phyloP scores from a whole-genome alignment of 208 protist genomes.

The Acanthamoeba culbertsoni region DNA sequence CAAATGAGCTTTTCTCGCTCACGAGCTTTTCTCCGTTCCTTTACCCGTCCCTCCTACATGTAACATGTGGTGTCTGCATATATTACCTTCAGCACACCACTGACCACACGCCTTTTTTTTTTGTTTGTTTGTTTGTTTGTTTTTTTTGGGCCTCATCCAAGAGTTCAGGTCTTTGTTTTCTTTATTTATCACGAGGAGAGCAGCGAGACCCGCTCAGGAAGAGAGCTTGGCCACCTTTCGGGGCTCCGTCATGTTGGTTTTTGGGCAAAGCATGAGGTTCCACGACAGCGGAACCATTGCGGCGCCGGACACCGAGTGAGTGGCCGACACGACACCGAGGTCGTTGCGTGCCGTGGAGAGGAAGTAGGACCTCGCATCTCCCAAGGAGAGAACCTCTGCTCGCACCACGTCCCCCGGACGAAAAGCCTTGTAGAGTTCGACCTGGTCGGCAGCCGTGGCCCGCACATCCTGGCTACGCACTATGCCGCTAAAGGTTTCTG shows the following conservation, averaged over 20 bases:
- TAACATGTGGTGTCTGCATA: too few species aligned
- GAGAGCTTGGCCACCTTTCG: conserved; percentile 82
- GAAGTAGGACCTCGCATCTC: conserved; percentile 83
- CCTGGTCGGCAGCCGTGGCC: conserved; percentile 82
- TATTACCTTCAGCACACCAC: too few species aligned
- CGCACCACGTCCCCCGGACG: conserved; percentile 85
- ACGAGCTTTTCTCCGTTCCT: too few species aligned
- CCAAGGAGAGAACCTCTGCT: conserved; percentile 83
- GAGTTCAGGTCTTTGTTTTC: too few species aligned
- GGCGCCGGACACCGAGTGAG: conserved; percentile 21
- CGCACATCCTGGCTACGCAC: conserved; percentile 80
- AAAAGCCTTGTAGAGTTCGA: conserved; percentile 87
- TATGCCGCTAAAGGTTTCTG: conserved; percentile 74
- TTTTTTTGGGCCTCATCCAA: too few species aligned
- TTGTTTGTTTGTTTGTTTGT: too few species aligned
- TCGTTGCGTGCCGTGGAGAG: conserved; percentile 85
- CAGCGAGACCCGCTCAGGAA: too few species aligned
- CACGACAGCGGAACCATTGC: conserved; percentile 83
- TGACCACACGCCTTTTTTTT: too few species aligned
- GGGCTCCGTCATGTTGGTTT: conserved; percentile 80
- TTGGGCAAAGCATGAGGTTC: conserved; percentile 84
- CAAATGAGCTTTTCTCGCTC: too few species aligned
- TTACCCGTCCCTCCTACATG: too few species aligned
- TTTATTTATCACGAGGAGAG: too few species aligned
- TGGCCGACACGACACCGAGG: conserved; percentile 85